A percentile compares a stretch with the other conserved stretches of the same genome.
These are phyloP conservation scores for Mycogone perniciosa DNA, from an alignment of 2,329 filamentous ascomycete genomes.

Conservation along the genomic window DNA sequence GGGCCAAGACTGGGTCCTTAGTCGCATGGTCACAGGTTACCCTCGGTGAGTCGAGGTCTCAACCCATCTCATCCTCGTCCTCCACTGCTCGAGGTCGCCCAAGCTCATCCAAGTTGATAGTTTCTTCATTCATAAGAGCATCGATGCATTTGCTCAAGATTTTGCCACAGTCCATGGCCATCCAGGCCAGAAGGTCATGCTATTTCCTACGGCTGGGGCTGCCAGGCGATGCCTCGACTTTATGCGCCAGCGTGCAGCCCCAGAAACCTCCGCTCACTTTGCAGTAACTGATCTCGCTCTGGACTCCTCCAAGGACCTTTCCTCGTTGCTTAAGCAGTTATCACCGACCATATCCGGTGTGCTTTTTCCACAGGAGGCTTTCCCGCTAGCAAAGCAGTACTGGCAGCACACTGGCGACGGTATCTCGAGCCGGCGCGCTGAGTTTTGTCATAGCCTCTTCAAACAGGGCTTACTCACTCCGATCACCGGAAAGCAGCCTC, in stretches of 20 bases:
- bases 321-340: slow-evolving; percentile 47
- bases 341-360: slow-evolving; percentile 61
- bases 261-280: slow-evolving; percentile 42
- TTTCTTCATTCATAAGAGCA: slow-evolving; percentile 86
- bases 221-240: slow-evolving; percentile 73
- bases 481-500: slow-evolving; percentile 21
- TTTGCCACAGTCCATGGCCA: slow-evolving; percentile 60
- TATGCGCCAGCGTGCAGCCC: slow-evolving; percentile 53
- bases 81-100: background rate
- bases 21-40: slow-evolving; percentile 83
- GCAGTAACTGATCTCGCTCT: slow-evolving; percentile 58
- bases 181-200: slow-evolving; percentile 62
- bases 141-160: slow-evolving; percentile 64
- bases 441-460: slow-evolving; percentile 76
- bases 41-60: slow-evolving; percentile 55
- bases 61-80: background rate
- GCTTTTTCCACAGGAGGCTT: slow-evolving; percentile 61
- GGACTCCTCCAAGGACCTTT: slow-evolving; percentile 44
- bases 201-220: slow-evolving; percentile 68
- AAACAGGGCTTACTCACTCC: slow-evolving; percentile 55
- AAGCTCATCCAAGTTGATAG: slow-evolving; percentile 34
- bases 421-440: slow-evolving; percentile 81
- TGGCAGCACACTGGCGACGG: slow-evolving; percentile 97
- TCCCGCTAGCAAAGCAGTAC: slow-evolving; percentile 77
- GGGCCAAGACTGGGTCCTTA: slow-evolving; percentile 78